These are phyloP conservation scores for Cladophialophora carrionii DNA, from an alignment of 2,329 filamentous ascomycete genomes.

Conservation along the genomic window DNA sequence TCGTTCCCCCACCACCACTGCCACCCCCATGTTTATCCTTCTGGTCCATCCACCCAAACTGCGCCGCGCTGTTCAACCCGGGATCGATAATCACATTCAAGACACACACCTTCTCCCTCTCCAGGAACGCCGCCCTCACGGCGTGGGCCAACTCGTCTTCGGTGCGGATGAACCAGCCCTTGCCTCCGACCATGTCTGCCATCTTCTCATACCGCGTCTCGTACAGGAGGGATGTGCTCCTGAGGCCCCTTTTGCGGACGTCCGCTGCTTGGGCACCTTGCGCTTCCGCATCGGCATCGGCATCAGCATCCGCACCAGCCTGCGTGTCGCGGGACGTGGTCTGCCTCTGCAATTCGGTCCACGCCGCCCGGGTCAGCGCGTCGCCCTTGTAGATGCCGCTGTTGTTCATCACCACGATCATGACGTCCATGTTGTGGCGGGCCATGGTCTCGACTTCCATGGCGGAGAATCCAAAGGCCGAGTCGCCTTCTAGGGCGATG, in stretches of 20 bases:
- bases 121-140: slow-evolving; percentile 56
- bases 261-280: slow-evolving; percentile 23
- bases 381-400: slow-evolving; percentile 57
- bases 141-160: slow-evolving; percentile 57
- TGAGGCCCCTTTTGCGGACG: slow-evolving; percentile 43
- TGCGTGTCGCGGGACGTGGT: slow-evolving; percentile 43
- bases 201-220: slow-evolving; percentile 61
- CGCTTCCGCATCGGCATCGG: slow-evolving; percentile 29
- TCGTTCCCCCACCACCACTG: slow-evolving; percentile 6
- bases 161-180: slow-evolving; percentile 56
- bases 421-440: slow-evolving; percentile 57
- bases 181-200: slow-evolving; percentile 59
- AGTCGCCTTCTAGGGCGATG: slow-evolving; percentile 61
- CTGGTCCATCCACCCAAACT: slow-evolving; percentile 45
- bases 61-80: slow-evolving; percentile 49
- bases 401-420: slow-evolving; percentile 63
- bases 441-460: slow-evolving; percentile 63
- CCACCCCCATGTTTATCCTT: slow-evolving; percentile 35
- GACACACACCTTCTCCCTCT: slow-evolving; percentile 50
- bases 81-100: slow-evolving; percentile 62
- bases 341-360: slow-evolving; percentile 50
- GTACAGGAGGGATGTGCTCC: slow-evolving; percentile 57
- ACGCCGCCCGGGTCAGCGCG: slow-evolving; percentile 47
- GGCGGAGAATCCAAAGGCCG: slow-evolving; percentile 59
- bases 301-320: slow-evolving; percentile 26